Percentiles rank a stretch among this genome's conserved stretches.
Conservation (phyloP, 192 early-diverging fungal species). For the Entophlyctis helioformis region DNA sequence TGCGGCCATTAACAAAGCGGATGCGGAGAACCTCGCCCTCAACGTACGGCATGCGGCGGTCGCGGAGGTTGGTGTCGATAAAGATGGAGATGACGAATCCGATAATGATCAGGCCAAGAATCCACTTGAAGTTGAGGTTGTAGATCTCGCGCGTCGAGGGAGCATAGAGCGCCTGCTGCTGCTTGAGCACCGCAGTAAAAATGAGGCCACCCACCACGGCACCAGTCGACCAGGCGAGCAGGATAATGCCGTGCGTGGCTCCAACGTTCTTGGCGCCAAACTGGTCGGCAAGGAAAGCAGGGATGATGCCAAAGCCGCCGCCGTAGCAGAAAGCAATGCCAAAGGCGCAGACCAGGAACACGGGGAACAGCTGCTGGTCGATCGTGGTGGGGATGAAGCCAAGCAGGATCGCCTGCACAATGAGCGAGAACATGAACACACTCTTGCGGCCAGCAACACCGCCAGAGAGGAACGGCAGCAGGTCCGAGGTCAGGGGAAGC, state of each 20-base stretch:
- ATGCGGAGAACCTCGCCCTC: constrained; percentile 41
- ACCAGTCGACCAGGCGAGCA: constrained; percentile 64
- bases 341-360: constrained; percentile 49
- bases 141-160: constrained; percentile 27
- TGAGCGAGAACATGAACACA: constrained; percentile 50
- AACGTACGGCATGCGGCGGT: constrained; percentile 52
- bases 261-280: constrained; percentile 72
- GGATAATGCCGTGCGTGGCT: constrained; percentile 60
- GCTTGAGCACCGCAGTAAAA: constrained; percentile 50
- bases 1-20: constrained; percentile 37
- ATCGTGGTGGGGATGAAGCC: constrained; percentile 45
- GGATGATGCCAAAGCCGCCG: constrained; percentile 64
- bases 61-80: constrained; percentile 47
- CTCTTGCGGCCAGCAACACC: constrained; percentile 47
- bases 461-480: too few relatives aligned
- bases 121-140: constrained; percentile 58
- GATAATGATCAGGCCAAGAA: constrained; percentile 42
- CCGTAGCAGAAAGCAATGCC: constrained; percentile 59
- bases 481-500: constrained; percentile 20
- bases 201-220: constrained; percentile 62
- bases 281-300: constrained; percentile 64
- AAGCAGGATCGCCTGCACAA: constrained; percentile 46
- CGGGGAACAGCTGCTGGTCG: constrained; percentile 37
- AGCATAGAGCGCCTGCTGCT: constrained; percentile 16
- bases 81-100: constrained; percentile 46